Conservation (phyloP, 768 basidiomycete genomes). For the Lactarius evosmus region DNA sequence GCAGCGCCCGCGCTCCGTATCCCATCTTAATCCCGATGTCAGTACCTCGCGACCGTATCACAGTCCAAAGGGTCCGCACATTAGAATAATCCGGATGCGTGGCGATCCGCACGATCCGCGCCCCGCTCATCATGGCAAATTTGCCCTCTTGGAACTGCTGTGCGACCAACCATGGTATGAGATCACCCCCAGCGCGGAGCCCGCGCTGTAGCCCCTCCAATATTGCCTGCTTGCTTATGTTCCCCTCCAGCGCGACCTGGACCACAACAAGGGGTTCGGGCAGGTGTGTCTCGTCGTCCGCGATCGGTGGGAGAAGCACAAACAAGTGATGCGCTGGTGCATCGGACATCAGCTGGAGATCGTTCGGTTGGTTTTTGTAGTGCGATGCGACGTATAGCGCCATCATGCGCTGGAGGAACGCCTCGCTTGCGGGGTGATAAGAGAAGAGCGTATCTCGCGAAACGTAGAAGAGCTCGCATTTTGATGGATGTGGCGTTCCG, state of each 20-base stretch:
- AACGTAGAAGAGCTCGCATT: conserved; percentile 94
- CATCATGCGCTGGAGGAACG: conserved; percentile 98
- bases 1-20: conserved; percentile 86
- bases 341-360: conserved; percentile 94
- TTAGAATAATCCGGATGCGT: conserved; percentile 94
- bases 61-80: conserved; percentile 44
- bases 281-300: conserved; percentile 83
- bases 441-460: conserved; percentile 95
- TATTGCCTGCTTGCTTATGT: conserved; percentile 80
- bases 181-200: conserved; percentile 84
- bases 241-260: conserved; percentile 94
- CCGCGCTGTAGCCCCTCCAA: conserved; percentile 84
- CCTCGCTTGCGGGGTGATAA: conserved; percentile 95
- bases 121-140: conserved; percentile 90
- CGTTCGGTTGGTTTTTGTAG: conserved; percentile 99
- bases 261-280: conserved; percentile 95
- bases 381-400: conserved; percentile 95
- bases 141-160: conserved; percentile 95
- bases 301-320: conserved; percentile 88
- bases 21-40: conserved; percentile 68
- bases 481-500: conserved; percentile 92
- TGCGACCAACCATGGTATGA: conserved; percentile 96
- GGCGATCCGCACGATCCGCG: conserved; percentile 87
- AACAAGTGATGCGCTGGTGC: conserved; percentile 97
- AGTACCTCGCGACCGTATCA: conserved; percentile 16